Base-by-base conservation (phyloP, 2,329 filamentous ascomycete species). In the Monilinia fructigena region DNA sequence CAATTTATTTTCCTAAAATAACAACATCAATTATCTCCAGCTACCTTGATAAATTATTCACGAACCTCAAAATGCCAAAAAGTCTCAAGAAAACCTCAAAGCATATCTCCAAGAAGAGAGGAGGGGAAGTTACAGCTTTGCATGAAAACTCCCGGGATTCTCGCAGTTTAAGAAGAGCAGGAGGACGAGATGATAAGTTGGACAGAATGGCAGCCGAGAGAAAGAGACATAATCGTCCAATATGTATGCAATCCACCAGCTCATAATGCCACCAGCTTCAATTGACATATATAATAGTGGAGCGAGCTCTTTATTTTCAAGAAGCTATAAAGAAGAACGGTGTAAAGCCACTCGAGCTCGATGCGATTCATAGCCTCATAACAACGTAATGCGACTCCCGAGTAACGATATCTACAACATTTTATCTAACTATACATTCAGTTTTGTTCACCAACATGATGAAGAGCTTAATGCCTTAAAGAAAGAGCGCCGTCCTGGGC, bases 81-180 rank as follows among this genome's bases (percentile, higher is more conserved):
- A 86, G 89, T 55, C 80, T 97, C 8, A 81, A 86, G 70, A 98
- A 97, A 77, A 90, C 95, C 26, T 86, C 90, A 70, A 98, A 98
- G 80, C 87, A 92, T 70, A 94, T 98, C 70, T 82, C 87, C 45
- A 97, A 96, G 81, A 97, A 97, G 84, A 87, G 90, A 71, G 86
- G 87, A 70, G 87, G 87, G 26, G 86, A 87, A 50, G 84, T 92
- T 56, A 88, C 89, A 40, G 84, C 89, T 16, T 83, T 98, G 28
- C 94, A 98, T 75, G 90, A 93, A 78, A 92, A 92, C 77, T 97
- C 93, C 68, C 85, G 95, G 71, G 92, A 98, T 81, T 91, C 93
- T 4, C 86, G 89, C 75, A 86, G 92, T 62, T 81, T 98, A 70
- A 89, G 92, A 76, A 86, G 88, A 73, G 95, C 95, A 26, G 86